Conservation (phyloP, 148 eudicot species). For the Pharnaceum exiguum region DNA sequence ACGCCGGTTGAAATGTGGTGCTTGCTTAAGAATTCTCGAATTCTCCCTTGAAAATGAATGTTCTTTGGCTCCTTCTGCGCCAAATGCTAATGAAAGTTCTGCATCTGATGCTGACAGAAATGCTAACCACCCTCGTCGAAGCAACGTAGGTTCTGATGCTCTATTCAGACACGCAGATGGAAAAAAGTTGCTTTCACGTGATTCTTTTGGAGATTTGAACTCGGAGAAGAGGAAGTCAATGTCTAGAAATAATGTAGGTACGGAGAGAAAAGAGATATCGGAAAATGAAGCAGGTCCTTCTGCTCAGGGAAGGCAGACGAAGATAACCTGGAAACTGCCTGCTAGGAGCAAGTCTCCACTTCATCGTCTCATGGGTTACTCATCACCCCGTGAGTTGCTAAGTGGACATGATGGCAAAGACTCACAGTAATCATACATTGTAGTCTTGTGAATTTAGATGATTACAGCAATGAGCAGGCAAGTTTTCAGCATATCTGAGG, state of each 20-base stretch:
- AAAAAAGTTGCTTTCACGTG: conserved; percentile 21
- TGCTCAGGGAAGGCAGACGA: conserved; percentile 23
- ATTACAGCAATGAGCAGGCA: too few species aligned
- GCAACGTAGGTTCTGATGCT: conserved; percentile 26
- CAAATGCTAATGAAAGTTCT: conserved; percentile 33
- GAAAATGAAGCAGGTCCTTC: conserved; percentile 23
- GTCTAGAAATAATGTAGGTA: conserved; percentile 15
- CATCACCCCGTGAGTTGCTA: conserved; percentile 47
- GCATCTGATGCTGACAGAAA: conserved; percentile 13
- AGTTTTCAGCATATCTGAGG: too few species aligned
- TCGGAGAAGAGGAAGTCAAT: conserved; percentile 22
- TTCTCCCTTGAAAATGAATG: conserved; percentile 40
- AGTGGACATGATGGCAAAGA: conserved; percentile 4
- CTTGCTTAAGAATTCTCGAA: conserved; percentile 50
- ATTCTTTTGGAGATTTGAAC: conserved; percentile 26
- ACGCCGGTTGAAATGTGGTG: conserved; percentile 59
- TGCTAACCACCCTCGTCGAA: conserved; percentile 20
- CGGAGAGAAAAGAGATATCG: conserved; percentile 13
- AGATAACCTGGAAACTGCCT: conserved; percentile 42
- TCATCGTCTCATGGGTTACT: conserved; percentile 85
- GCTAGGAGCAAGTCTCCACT: conserved; percentile 48
- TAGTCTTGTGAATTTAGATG: too few species aligned
- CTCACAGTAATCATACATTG: conserved; percentile 2
- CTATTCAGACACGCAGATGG: conserved; percentile 6
- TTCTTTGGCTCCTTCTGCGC: conserved; percentile 34